Evolutionary conservation across 352 stramenopile genomes (phyloP).

Genomic region (Plasmopara viticola): DNA sequence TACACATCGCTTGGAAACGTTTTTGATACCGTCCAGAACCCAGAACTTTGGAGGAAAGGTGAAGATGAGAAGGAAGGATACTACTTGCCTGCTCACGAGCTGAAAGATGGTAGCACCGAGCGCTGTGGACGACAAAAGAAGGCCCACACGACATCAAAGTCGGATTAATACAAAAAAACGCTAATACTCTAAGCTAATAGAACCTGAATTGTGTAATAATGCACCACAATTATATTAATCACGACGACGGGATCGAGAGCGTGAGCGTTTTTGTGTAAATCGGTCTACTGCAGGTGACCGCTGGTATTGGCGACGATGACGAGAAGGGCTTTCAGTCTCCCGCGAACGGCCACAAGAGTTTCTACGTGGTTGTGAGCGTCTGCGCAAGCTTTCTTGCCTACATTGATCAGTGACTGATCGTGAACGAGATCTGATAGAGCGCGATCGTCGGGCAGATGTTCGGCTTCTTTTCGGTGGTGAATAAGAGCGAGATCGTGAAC

Average conservation of each 20-base stretch:
- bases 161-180: slow-evolving; percentile 16
- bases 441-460: slow-evolving; percentile 8
- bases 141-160: slow-evolving; percentile 62
- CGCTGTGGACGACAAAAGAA: slow-evolving; percentile 75
- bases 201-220: background rate
- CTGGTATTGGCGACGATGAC: slow-evolving; percentile 3
- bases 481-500: slow-evolving; percentile 14
- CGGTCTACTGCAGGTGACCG: slow-evolving; percentile 19
- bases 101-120: slow-evolving; percentile 64
- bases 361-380: background rate
- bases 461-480: slow-evolving; percentile 11
- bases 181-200: background rate
- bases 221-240: slow-evolving; percentile 5
- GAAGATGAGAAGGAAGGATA: slow-evolving; percentile 44
- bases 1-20: slow-evolving; percentile 93
- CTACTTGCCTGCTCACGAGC: slow-evolving; percentile 66
- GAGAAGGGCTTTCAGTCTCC: slow-evolving; percentile 3
- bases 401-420: slow-evolving; percentile 13
- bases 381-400: slow-evolving; percentile 8
- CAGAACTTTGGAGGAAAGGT: slow-evolving; percentile 75
- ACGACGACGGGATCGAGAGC: slow-evolving; percentile 19
- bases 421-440: slow-evolving; percentile 18
- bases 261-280: slow-evolving; percentile 8
- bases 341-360: slow-evolving; percentile 10
- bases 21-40: slow-evolving; percentile 93